These are phyloP conservation scores for Backusella morwellensis DNA, from an alignment of 192 early-diverging fungal species.

Conservation along the genomic window DNA sequence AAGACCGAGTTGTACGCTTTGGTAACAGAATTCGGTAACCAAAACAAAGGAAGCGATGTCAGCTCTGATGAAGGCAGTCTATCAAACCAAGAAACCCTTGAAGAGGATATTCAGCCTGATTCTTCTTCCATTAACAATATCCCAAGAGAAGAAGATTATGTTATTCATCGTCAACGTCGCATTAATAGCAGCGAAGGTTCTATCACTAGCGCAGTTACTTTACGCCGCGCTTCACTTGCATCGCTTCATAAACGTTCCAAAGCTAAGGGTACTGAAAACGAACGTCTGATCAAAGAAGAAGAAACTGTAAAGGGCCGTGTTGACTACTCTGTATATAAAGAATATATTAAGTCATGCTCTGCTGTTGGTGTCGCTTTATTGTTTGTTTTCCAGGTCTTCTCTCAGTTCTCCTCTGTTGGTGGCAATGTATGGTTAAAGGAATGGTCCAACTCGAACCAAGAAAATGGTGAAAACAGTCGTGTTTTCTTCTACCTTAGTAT, in stretches of 20 bases:
- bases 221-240: constrained; percentile 57
- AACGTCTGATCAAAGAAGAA: constrained; percentile 73
- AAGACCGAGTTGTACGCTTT: constrained; percentile 62
- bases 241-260: constrained; percentile 28
- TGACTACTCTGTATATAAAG: constrained; percentile 69
- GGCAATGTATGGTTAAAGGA: constrained; percentile 72
- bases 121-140: constrained; percentile 20
- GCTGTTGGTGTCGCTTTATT: constrained; percentile 53
- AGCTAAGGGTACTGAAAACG: constrained; percentile 22
- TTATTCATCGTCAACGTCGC: constrained; percentile 7
- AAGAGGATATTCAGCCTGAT: not conserved
- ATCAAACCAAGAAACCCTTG: constrained; percentile 17
- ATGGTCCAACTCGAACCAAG: constrained; percentile 63
- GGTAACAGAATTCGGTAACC: constrained; percentile 71
- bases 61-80: constrained; percentile 18
- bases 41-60: constrained; percentile 26
- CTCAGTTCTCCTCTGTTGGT: constrained; percentile 54
- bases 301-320: constrained; percentile 83
- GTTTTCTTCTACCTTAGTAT: constrained; percentile 67
- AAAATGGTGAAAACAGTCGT: constrained; percentile 32
- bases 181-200: constrained; percentile 5
- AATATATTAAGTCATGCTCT: constrained; percentile 80
- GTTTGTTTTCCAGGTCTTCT: constrained; percentile 52
- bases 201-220: constrained; percentile 38
- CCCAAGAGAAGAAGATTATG: constrained; percentile 25